These are phyloP conservation scores for Planoprotostelium fungivorum DNA, from an alignment of 78 protist species.

Conservation along the genomic window DNA sequence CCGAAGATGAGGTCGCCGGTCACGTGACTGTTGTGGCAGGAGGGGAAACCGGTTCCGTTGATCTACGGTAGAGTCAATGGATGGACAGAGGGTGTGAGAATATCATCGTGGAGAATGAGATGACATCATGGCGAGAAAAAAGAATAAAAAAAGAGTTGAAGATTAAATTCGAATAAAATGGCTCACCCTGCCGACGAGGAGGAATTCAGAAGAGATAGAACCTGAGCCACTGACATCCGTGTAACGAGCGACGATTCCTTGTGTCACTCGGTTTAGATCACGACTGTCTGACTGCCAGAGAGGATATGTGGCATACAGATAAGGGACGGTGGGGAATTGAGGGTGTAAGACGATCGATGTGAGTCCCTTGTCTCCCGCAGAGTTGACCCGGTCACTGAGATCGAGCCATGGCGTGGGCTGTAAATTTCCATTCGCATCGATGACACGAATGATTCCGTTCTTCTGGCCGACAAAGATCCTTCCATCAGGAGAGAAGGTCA, in stretches of 20 bases:
- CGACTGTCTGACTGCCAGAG: not conserved
- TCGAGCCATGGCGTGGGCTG: not conserved
- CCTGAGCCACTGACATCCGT: not conserved
- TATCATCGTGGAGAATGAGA: too few species aligned
- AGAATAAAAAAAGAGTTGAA: not conserved
- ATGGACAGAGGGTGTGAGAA: too few species aligned
- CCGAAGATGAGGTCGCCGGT: not conserved
- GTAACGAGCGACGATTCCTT: not conserved
- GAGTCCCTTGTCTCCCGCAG: not conserved
- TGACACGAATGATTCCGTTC: not conserved
- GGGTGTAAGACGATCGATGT: not conserved
- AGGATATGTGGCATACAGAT: not conserved
- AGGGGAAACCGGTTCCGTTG: not conserved
- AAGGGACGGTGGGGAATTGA: not conserved
- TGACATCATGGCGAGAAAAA: too few species aligned
- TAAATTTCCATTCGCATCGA: not conserved
- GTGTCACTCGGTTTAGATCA: not conserved
- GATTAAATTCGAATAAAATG: not conserved
- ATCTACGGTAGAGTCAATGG: not conserved
- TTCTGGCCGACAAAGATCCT: not conserved
- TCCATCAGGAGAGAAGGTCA: not conserved
- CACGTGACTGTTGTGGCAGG: not conserved
- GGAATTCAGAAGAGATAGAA: not conserved
- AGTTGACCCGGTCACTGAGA: not conserved
- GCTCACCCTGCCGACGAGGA: not conserved